These are phyloP conservation scores for Tolypocladium tundrense DNA, from an alignment of 2,329 filamentous ascomycete species.

Conservation along the genomic window DNA sequence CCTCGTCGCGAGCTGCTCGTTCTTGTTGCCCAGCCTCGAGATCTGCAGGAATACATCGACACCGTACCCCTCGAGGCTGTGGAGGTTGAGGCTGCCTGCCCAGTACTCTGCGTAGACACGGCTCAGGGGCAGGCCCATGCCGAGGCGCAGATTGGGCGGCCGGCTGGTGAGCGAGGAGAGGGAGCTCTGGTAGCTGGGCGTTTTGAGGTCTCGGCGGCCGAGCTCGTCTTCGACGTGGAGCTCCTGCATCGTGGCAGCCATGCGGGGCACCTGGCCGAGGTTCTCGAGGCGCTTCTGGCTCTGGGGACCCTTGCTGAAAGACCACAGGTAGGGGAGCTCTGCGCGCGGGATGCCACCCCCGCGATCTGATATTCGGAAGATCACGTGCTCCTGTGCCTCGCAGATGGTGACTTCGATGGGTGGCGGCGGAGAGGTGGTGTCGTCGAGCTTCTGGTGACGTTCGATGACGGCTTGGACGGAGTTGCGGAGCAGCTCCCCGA, in stretches of 20 bases:
- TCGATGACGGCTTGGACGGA: conserved; percentile 90
- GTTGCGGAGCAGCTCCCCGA: conserved; percentile 90
- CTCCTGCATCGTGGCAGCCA: conserved; percentile 91
- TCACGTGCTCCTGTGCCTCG: conserved; percentile 88
- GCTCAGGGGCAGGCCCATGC: conserved; percentile 89
- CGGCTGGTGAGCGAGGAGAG: conserved; percentile 71
- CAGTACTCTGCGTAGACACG: conserved; percentile 96
- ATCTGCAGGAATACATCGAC: conserved; percentile 95
- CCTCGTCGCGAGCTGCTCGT: conserved; percentile 77
- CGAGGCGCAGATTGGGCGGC: conserved; percentile 76
- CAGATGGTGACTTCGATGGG: conserved; percentile 93
- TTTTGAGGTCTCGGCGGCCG: conserved; percentile 29
- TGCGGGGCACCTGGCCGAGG: conserved; percentile 73
- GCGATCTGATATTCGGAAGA: conserved; percentile 90
- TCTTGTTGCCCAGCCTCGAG: conserved; percentile 93
- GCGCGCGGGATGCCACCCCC: conserved; percentile 85
- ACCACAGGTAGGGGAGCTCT: conserved; percentile 85
- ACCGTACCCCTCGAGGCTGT: conserved; percentile 90
- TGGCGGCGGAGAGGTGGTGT: conserved; percentile 40
- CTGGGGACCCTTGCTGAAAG: conserved; percentile 86
- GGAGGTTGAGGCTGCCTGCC: conserved; percentile 84
- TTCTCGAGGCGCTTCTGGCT: conserved; percentile 72
- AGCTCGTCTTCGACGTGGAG: conserved; percentile 43
- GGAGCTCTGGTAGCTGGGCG: conserved; percentile 44
- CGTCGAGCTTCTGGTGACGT: conserved; percentile 39